Base-by-base conservation (phyloP, 805 yeast species). In the Pichia heedii region DNA sequence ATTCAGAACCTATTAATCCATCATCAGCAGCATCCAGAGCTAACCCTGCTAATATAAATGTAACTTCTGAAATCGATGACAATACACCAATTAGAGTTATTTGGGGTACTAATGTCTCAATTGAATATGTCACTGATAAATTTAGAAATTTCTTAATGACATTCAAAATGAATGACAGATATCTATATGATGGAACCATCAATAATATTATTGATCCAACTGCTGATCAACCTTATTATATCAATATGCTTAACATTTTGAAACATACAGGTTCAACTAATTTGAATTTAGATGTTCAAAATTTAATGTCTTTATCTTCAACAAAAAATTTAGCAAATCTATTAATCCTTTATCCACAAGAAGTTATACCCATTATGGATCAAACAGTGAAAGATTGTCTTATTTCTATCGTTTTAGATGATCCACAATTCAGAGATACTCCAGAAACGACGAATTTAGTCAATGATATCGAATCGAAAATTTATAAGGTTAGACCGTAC, bases 31-130 rank as follows among this genome's bases (percentile, higher is more conserved):
- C n/a, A 15, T 19, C 21, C 18, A 21, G 18, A 7, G 13, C 36
- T n/a, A 3, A 19, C 11, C 24, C 16, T n/a, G n/a, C 15, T 11
- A 20, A 42, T 22, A n/a, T 16, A 11, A 22, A 24, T 30, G 12
- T 7, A 16, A 22, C 13, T 22, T 37, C 16, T 18, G 45, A 40
- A 12, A 22, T 33, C 3, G 43, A 36, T 22, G 45, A 41, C 21
- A 77, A 76, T 42, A 96, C 84, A 51, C 95, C 95, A 0, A 78
- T 80, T 21, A 75, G 94, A 55, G 95, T 93, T 42, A 90, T 93
- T 56, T 93, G 98, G 98, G 98, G 98, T 64, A 93, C 98, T 1
- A 88, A 90, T 58, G 96, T 93, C 22, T 83, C 94, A 39, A 89
- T 93, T 56, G 85, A 79, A 56, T 96, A 93, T 57, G 81, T 93